Conservation (phyloP, 148 eudicot species). For the Mesembryanthemum crystallinum region DNA sequence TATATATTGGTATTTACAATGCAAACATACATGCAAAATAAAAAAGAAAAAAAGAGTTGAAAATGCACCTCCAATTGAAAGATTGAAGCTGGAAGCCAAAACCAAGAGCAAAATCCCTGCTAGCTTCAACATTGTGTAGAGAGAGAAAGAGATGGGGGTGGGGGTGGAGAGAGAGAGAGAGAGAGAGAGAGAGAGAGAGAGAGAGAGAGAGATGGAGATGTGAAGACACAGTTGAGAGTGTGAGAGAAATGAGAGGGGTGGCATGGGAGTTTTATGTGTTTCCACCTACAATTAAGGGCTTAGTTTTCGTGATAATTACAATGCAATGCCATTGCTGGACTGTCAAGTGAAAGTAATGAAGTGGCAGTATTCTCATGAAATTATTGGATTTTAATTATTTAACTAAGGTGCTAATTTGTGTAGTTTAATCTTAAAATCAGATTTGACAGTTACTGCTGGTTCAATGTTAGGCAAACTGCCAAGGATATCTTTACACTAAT, state of each 20-base stretch:
- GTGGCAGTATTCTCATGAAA: not conserved
- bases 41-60: not conserved
- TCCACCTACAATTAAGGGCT: slow-evolving; percentile 9
- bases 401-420: not conserved
- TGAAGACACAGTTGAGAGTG: not conserved
- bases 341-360: slow-evolving; percentile 15
- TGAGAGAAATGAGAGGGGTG: slow-evolving; percentile 9
- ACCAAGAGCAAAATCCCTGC: slow-evolving; percentile 18
- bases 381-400: not conserved
- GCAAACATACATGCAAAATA: no score
- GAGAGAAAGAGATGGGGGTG: not conserved
- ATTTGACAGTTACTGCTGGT: slow-evolving; percentile 16
- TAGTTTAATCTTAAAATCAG: not conserved
- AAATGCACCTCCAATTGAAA: slow-evolving; percentile 30
- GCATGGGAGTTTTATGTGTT: slow-evolving; percentile 28
- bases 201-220: not conserved
- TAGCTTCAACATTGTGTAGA: slow-evolving; percentile 18
- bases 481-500: not conserved
- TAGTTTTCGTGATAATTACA: slow-evolving; percentile 13
- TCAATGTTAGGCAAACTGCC: slow-evolving; percentile 25
- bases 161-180: not conserved
- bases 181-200: not conserved
- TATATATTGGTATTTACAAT: no score
- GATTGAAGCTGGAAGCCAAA: slow-evolving; percentile 26
- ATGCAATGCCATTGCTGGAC: slow-evolving; percentile 26